Base-by-base conservation (phyloP, 495 filamentous ascomycete species). In the Chaetomium fimeti region DNA sequence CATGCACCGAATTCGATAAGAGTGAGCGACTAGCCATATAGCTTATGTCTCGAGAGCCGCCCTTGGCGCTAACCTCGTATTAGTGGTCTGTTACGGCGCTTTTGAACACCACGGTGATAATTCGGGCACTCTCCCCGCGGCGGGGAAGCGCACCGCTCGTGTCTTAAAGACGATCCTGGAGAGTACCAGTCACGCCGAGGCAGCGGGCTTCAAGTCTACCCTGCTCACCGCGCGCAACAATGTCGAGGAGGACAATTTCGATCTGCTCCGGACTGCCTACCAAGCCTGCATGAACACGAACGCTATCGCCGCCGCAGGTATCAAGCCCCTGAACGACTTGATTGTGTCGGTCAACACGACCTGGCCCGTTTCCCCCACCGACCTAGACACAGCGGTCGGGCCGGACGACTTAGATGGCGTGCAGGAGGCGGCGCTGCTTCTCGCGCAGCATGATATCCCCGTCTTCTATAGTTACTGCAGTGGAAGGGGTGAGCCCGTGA, bases 1-100 rank as follows among this genome's bases (percentile, higher is more conserved):
- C 89, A 5, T 92, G 89, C 66, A 84, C 78, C 48, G 69, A 89
- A 57, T 91, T 91, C 62, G 87, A 91, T 60, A 78, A 86, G 69
- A 58, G 67, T 69, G 63, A 62, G 65, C 82, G 2, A 13, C 20
- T 16, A 13, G 1, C 5, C 18, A n/a, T 15, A 8, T 49, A 18
- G 13, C 13, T n/a, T 7, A 11, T 1, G 4, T 3, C 3, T 16
- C 5, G 9, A 27, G 32, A 9, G 32, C 8, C 8, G 8, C 36
- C 36, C n/a, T n/a, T n/a, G 25, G 18, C 2, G 3, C 32, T 52
- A 11, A 53, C 53, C 25, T 20, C 0, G n/a, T 8, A 27, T 2
- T 25, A 67, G 65, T 85, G 67, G 85, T 89, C 42, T 92, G 89
- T 69, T 86, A 84, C 57, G 88, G 88, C 20, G 90, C 87, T 83